Evolutionary conservation across 768 basidiomycete genomes (phyloP).

Genomic region (Fibroporia radiculosa): DNA sequence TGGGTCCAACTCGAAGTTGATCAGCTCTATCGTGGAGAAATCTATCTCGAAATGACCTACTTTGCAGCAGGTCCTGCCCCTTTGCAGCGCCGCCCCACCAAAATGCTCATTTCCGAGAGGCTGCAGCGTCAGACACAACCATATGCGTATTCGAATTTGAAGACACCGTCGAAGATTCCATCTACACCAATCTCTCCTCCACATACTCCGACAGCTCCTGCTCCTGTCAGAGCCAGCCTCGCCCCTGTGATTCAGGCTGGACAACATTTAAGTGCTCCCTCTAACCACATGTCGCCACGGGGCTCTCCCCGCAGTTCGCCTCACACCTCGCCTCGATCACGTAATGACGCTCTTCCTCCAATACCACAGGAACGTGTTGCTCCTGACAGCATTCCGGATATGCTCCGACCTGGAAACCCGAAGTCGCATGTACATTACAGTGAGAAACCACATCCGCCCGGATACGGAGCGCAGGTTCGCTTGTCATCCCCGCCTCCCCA

Average conservation of each 20-base stretch:
- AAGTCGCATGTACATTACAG: slow-evolving; percentile 1
- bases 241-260: slow-evolving; percentile 2
- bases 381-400: slow-evolving; percentile 25
- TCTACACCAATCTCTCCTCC: not conserved
- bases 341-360: slow-evolving; percentile 32
- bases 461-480: not conserved
- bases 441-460: not conserved
- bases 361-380: slow-evolving; percentile 24
- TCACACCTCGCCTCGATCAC: slow-evolving; percentile 10
- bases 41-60: slow-evolving; percentile 93
- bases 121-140: slow-evolving; percentile 12
- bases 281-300: no score
- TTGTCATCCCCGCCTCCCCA: not conserved
- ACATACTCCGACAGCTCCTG: slow-evolving; percentile 1
- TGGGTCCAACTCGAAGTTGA: slow-evolving; percentile 62
- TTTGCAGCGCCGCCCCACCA: slow-evolving; percentile 24
- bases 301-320: slow-evolving; percentile 15
- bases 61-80: slow-evolving; percentile 63
- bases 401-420: slow-evolving; percentile 34
- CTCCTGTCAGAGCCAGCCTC: not conserved
- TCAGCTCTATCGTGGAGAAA: slow-evolving; percentile 61
- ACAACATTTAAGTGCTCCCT: not conserved
- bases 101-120: slow-evolving; percentile 20
- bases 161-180: not conserved
- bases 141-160: not conserved